Base-by-base conservation (phyloP, 768 basidiomycete genomes). In the Fomitopsis pulvina region DNA sequence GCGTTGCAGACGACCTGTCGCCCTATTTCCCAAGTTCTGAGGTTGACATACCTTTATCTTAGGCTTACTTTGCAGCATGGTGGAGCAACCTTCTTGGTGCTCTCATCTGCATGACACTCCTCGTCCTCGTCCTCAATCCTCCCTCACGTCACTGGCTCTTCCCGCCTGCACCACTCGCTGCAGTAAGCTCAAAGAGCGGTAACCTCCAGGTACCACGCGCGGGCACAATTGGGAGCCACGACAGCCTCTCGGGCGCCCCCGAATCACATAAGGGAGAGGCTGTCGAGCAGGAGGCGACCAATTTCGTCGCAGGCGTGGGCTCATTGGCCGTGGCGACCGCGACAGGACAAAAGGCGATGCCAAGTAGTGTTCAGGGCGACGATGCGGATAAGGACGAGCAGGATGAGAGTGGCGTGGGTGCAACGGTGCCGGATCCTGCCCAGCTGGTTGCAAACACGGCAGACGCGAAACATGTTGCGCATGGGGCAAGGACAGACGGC, bases 11-110 rank as follows among this genome's bases (percentile, higher is more conserved):
- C n/a, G n/a, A n/a, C n/a, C n/a, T n/a, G n/a, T n/a, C n/a, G n/a
- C n/a, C n/a, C n/a, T n/a, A n/a, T n/a, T n/a, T n/a, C n/a, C n/a
- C n/a, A n/a, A n/a, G n/a, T n/a, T n/a, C n/a, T n/a, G n/a, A n/a
- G n/a, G n/a, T n/a, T n/a, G n/a, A n/a, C n/a, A n/a, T 27, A 18
- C 11, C 9, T 21, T 12, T 7, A 2, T 12, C 11, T 10, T 21
- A 61, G 62, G 57, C 51, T 1, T 75, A 75, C 54, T 60, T 63
- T 41, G n/a, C 62, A 4, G 66, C 70, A 1, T 75, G 73, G 73
- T 61, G 55, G 47, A 56, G 61, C 41, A 60, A 69, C 25, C 50
- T 71, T 24, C 58, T 75, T 47, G 55, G 63, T n/a, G 66, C 70
- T 2, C 41, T 66, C 10, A 37, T 72, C 50, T 48, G 69, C 47